Evolutionary conservation across 2,329 filamentous ascomycete genomes (phyloP), one percentile per base, ranked within the genome.

Genomic region (Colletotrichum endophyticum): DNA sequence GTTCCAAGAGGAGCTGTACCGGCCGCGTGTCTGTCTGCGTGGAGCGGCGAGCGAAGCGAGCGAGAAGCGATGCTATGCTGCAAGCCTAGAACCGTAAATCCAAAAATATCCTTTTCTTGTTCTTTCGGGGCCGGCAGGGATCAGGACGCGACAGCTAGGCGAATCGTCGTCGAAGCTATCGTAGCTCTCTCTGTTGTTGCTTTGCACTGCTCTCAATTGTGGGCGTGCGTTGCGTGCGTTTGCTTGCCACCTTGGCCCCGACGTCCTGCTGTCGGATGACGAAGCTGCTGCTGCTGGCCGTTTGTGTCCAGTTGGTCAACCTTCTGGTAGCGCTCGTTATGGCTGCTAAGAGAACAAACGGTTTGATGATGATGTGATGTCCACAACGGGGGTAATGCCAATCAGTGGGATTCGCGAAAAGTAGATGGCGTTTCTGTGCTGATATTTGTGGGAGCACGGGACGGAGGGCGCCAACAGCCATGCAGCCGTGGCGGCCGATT

Each of bases 1-100:
- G 15, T 49, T 22, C 19, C 22, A 49, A 49, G 19, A 67, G 34
- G 22, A 32, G 19, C 15, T 27, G 25, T 61, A 25, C 22, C 27
- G 70, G 70, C 73, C 73, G 73, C 73, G 70, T 56, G 73, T 73
- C 61, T 56, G 69, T 28, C 59, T 32, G 34, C 73, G 69, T 75
- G 69, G 62, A 75, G 61, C 72, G 16, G 32, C 15, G 56, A 12
- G 27, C 67, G 28, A 62, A 62, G 61, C 61, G 30, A 32, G 61
- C 61, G 61, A 36, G 62, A 73, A 44, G 56, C 56, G n/a, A 63
- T 63, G 56, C 56, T 39, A 56, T 63, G 68, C 44, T 71, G 56
- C 56, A 27, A 75, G 30, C 25, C 30, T 34, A 32, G 30, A 68
- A 63, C 62, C 27, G 56, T 63, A 75, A 68, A 68, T 75, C 70